Evolutionary conservation across 179 eudicot species (phyloP), one percentile per base, ranked within the genome.

Genomic region (Gypsophila paniculata): DNA sequence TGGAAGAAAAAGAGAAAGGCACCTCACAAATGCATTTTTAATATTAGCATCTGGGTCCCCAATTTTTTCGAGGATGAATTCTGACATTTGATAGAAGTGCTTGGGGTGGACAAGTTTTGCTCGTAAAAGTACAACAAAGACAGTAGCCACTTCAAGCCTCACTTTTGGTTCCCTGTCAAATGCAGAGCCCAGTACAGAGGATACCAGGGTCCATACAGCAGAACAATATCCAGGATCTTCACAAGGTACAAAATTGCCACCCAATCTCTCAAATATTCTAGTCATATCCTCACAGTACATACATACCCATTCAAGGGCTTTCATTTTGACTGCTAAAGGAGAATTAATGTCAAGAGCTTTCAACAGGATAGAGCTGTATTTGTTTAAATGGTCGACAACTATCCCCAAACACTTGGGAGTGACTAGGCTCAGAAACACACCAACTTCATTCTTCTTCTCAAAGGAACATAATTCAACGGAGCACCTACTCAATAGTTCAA

Each of bases 121-220:
- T 85, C 72, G 85, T 78, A 90, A 75, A 81, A 95, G 90, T 75
- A 77, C 49, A 79, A 84, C 93, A 67, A 93, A 73, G 76, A 86
- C 89, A 11, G 69, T 70, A 77, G 93, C 86, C 72, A 85, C 91
- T 74, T 74, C 88, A 79, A 85, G 76, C 82, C 98, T 90, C 76
- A 93, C 93, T 80, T 81, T 85, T 72, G 89, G 88, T 80, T 93
- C 99, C 80, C 91, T 85, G 78, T 95, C 99, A 63, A 88, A 86
- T 69, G 93, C 91, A 82, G 98, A 90, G 81, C 76, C 72, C 65
- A 93, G 65, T 65, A 88, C 83, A 59, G 96, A 84, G 65, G 79
- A 79, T 62, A 93, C 79, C 80, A 95, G 81, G 55, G 80, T 73
- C 82, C 83, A 82, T 55, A 83, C 80, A 70, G 81, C 76, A 75